phyloP scores from a whole-genome alignment of 176 grass and related monocot species.

The Ampelocalamus luodianensis region DNA sequence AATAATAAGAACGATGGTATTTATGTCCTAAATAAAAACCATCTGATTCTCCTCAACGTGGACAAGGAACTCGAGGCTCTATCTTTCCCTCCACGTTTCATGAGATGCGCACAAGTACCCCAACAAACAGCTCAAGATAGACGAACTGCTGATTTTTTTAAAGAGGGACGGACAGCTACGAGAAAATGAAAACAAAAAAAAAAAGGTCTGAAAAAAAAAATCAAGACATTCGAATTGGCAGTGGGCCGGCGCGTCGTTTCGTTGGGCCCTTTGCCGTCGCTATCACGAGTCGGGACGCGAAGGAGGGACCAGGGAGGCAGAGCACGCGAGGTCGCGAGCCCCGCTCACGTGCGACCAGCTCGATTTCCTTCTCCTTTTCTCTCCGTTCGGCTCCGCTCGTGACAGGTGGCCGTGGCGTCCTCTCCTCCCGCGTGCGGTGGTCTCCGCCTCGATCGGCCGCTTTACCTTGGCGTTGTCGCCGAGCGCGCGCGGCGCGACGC shows the following conservation, averaged over 20 bases:
- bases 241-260: background rate
- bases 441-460: too few relatives aligned
- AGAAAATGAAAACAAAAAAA: too few relatives aligned
- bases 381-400: background rate
- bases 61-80: background rate
- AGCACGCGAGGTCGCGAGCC: background rate
- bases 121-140: background rate
- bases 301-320: too few relatives aligned
- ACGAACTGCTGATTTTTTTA: background rate
- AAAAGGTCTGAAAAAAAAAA: background rate
- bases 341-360: constrained; percentile 31
- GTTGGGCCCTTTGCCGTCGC: background rate
- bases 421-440: constrained; percentile 10
- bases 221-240: background rate
- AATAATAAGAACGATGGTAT: too few relatives aligned
- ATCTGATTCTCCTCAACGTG: too few relatives aligned
- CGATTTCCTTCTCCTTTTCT: background rate
- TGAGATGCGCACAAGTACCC: background rate
- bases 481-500: constrained; percentile 11
- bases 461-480: background rate
- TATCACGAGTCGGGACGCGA: background rate
- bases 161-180: too few relatives aligned
- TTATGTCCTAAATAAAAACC: too few relatives aligned
- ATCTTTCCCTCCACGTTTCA: background rate
- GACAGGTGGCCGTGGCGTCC: constrained; percentile 26